Base-by-base conservation (phyloP, 1,284 basidiomycete genomes). In the Xerocomus amazonicus region DNA sequence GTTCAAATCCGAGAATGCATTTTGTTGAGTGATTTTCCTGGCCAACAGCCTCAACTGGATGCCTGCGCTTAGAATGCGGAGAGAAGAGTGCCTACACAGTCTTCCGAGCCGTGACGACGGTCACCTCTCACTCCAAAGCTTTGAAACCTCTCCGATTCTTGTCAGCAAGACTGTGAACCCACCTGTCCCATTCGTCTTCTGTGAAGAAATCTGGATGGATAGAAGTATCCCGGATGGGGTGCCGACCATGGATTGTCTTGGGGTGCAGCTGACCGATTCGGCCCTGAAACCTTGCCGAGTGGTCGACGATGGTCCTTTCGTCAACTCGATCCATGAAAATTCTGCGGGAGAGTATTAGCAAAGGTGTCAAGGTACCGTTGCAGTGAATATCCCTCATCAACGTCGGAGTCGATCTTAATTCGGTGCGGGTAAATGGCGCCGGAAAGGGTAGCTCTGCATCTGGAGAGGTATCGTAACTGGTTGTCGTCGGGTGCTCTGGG, bases 401-500 rank as follows among this genome's bases (percentile, higher is more conserved):
- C 6, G 0, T 37, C 8, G 17, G 38, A 47, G 17, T 47, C 14
- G 9, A 7, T 41, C 29, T 53, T 60, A 17, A 61, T 8, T 27
- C 42, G 37, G 42, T 59, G 49, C 47, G 59, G 5, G 29, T 61
- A 61, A 16, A 61, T 54, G n/a, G 10, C 47, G 26, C 58, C 59
- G 3, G 39, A 6, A 17, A 10, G 28, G 9, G 12, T 31, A 19
- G 29, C 29, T 12, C 13, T 42, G 9, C 17, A 42, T 26, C 42
- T 32, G 19, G n/a, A 43, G 4, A n/a, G n/a, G n/a, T n/a, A n/a
- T n/a, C n/a, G n/a, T n/a, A n/a, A n/a, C n/a, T n/a, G n/a, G n/a
- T n/a, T n/a, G n/a, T n/a, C n/a, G n/a, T n/a, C n/a, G n/a, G n/a
- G n/a, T n/a, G n/a, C n/a, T n/a, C n/a, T n/a, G n/a, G n/a, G n/a